Conservation (phyloP, 108 stramenopile species). For the Nitzschia sp. region DNA sequence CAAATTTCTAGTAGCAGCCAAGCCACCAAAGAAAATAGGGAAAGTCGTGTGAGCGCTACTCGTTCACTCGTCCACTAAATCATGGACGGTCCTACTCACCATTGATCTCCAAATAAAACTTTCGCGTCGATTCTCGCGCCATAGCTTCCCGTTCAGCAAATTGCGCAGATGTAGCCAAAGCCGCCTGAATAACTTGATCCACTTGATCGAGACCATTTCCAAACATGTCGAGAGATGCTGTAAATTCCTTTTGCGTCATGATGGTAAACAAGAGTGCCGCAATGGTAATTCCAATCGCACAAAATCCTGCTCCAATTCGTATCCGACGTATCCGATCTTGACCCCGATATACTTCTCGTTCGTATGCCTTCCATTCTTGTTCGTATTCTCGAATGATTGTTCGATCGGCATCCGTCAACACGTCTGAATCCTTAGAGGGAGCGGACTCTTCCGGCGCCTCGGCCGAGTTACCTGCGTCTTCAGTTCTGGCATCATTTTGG, state of each 20-base stretch:
- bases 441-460: not conserved
- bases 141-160: not conserved
- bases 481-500: not conserved
- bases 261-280: slow-evolving; percentile 6
- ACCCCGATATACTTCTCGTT: not conserved
- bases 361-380: slow-evolving; percentile 14
- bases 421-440: not conserved
- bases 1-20: slow-evolving; percentile 9
- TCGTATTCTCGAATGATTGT: slow-evolving; percentile 13
- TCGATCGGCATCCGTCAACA: not conserved
- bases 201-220: not conserved
- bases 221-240: not conserved
- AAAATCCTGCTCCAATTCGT: slow-evolving; percentile 13
- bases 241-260: slow-evolving; percentile 2
- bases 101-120: slow-evolving; percentile 8
- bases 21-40: not conserved
- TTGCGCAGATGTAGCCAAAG: not conserved
- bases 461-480: not conserved
- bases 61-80: not conserved
- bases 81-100: not conserved
- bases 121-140: slow-evolving; percentile 2
- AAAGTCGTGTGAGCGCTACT: not conserved
- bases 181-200: not conserved
- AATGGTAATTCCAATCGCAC: slow-evolving; percentile 3
- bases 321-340: slow-evolving; percentile 6